Evolutionary conservation across 2,329 filamentous ascomycete genomes (phyloP).

Genomic region (Coniochaeta hoffmannii): DNA sequence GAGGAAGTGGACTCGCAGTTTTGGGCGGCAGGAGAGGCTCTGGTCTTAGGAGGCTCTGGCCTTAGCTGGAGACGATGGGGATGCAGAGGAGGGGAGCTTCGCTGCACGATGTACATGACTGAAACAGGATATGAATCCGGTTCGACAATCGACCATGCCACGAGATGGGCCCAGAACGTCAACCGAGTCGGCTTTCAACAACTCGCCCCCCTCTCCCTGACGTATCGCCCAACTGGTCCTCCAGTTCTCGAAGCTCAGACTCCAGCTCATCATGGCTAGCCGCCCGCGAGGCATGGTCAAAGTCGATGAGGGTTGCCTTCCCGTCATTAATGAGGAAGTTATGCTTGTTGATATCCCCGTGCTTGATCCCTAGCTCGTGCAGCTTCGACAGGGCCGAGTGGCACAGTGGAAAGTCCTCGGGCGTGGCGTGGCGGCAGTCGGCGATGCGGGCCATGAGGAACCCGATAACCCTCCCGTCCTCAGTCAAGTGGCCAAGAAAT

Average conservation of each 20-base stretch:
- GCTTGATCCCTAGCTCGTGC: constrained; percentile 25
- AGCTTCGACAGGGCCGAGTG: constrained; percentile 17
- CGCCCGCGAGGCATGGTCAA: neutral
- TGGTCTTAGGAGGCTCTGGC: constrained; percentile 55
- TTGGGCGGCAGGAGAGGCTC: constrained; percentile 21
- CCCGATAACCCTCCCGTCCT: constrained; percentile 22
- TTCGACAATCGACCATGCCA: too few relatives aligned
- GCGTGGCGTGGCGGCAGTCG: constrained; percentile 14
- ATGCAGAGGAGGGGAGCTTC: constrained; percentile 32
- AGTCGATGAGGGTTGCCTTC: neutral
- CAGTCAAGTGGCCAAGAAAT: constrained; percentile 22
- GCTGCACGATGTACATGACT: too few relatives aligned
- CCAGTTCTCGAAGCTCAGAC: neutral
- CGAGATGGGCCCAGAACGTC: too few relatives aligned
- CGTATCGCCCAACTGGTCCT: too few relatives aligned
- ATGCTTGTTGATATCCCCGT: constrained; percentile 28
- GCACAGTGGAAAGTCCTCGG: constrained; percentile 21
- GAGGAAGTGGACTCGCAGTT: constrained; percentile 26
- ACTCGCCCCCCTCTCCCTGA: too few relatives aligned
- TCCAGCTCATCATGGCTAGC: neutral
- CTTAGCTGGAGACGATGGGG: constrained; percentile 45
- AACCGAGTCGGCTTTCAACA: too few relatives aligned
- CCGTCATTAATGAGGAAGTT: constrained; percentile 24
- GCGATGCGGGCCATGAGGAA: constrained; percentile 22
- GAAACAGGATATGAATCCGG: too few relatives aligned